Conservation (phyloP, 2,329 filamentous ascomycete species). For the Paraconiothyrium sp. region DNA sequence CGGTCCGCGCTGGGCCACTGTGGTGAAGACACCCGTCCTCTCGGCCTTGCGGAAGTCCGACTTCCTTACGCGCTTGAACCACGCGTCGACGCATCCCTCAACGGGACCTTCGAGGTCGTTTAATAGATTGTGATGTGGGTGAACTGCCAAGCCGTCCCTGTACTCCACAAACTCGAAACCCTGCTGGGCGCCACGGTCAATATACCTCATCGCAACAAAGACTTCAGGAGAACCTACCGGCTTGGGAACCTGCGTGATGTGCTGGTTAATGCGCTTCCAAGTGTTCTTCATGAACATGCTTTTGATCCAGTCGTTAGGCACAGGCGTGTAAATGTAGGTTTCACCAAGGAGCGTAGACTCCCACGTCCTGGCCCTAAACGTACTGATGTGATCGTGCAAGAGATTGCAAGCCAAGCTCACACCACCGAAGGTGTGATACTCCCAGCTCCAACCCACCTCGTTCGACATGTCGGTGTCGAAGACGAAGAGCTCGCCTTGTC, state of each 20-base stretch:
- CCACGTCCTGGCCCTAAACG: background rate
- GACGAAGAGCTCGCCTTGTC: background rate
- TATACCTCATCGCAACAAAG: background rate
- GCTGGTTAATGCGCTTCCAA: background rate
- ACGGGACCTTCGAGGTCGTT: background rate
- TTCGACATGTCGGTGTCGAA: conserved; percentile 2
- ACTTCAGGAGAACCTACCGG: background rate
- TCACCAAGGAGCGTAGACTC: background rate
- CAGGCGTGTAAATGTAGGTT: background rate
- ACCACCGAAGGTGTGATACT: background rate
- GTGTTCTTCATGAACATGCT: background rate
- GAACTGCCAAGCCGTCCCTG: background rate
- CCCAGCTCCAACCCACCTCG: background rate
- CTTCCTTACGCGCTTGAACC: background rate
- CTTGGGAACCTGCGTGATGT: background rate
- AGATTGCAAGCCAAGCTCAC: background rate
- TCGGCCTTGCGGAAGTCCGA: background rate
- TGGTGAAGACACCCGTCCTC: background rate
- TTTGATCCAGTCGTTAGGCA: background rate
- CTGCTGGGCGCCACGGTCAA: background rate
- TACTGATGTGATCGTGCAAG: background rate
- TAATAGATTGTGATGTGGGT: background rate
- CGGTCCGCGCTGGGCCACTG: background rate
- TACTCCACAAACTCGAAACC: background rate
- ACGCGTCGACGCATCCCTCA: background rate